Percentiles rank a stretch among this genome's conserved stretches.
phyloP scores from a whole-genome alignment of 192 early-diverging fungal genomes.

The Borealophlyctis nickersoniae region DNA sequence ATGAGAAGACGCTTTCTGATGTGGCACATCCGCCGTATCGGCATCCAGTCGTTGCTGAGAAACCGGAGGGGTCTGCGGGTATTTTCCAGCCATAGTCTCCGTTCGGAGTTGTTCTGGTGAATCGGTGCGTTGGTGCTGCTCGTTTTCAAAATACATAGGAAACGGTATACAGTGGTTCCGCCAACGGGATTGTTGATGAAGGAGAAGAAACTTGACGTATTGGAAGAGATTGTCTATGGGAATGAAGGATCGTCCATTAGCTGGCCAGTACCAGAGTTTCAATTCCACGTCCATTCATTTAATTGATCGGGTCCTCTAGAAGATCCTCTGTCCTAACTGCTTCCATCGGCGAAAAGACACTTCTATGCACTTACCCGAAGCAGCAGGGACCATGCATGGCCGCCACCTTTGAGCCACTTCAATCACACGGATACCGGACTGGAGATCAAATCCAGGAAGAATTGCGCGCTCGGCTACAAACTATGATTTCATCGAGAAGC shows the following conservation, averaged over 20 bases:
- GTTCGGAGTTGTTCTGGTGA: no score
- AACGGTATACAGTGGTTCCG: no score
- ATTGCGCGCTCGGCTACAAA: conserved; percentile 15
- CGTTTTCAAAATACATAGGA: no score
- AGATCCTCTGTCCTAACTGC: no score
- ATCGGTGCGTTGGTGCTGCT: no score
- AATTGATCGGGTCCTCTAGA: no score
- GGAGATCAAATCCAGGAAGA: conserved; percentile 5
- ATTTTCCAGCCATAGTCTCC: no score
- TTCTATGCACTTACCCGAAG: conserved; percentile 18
- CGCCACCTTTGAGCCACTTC: conserved; percentile 11
- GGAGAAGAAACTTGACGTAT: neutral
- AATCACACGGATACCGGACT: conserved; percentile 12
- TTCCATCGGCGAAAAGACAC: neutral
- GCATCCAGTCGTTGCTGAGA: no score
- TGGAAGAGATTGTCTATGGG: neutral
- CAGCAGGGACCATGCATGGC: conserved; percentile 12
- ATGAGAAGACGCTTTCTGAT: no score
- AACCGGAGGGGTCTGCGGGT: no score
- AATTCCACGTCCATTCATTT: no score
- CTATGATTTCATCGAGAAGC: conserved; percentile 7
- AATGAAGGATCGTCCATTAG: neutral
- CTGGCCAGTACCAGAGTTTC: neutral
- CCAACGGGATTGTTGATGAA: neutral
- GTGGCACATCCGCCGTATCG: no score